Evolutionary conservation across 2,329 filamentous ascomycete genomes (phyloP).

Genomic region (Fusarium armeniacum): DNA sequence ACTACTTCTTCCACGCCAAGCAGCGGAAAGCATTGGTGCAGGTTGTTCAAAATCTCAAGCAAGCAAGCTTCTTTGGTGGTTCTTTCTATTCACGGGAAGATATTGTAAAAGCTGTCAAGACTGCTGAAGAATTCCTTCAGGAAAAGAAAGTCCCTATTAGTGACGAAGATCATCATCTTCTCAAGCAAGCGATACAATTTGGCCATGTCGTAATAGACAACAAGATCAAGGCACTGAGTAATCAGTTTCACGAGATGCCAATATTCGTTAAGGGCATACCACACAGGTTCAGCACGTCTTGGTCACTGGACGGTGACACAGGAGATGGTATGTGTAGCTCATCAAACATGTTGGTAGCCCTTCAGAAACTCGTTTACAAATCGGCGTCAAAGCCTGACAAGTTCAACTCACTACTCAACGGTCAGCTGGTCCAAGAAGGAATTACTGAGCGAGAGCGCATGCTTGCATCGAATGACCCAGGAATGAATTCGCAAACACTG

Average conservation of each 20-base stretch:
- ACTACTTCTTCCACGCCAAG: conserved; percentile 89
- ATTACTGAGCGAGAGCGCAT: conserved; percentile 55
- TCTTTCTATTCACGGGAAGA: conserved; percentile 78
- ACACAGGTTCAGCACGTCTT: conserved; percentile 68
- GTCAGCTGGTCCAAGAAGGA: conserved; percentile 60
- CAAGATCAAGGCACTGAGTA: conserved; percentile 74
- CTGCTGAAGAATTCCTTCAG: conserved; percentile 75
- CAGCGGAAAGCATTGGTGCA: conserved; percentile 76
- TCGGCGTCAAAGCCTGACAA: conserved; percentile 60
- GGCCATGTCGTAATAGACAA: conserved; percentile 73
- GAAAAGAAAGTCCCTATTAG: conserved; percentile 72
- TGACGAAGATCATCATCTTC: conserved; percentile 69
- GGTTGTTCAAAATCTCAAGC: conserved; percentile 82
- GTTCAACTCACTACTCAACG: conserved; percentile 64
- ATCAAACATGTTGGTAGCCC: conserved; percentile 63
- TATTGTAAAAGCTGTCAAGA: conserved; percentile 74
- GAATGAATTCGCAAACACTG: conserved; percentile 47
- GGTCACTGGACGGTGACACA: conserved; percentile 73
- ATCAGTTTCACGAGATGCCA: conserved; percentile 81
- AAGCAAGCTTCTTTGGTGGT: conserved; percentile 88
- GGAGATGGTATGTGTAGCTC: conserved; percentile 66
- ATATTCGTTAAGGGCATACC: conserved; percentile 79
- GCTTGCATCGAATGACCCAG: conserved; percentile 26
- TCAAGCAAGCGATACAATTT: conserved; percentile 75
- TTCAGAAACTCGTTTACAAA: conserved; percentile 67